Base-by-base conservation (phyloP, 2,329 filamentous ascomycete genomes). In the Pseudovirgaria hyperparasitica region DNA sequence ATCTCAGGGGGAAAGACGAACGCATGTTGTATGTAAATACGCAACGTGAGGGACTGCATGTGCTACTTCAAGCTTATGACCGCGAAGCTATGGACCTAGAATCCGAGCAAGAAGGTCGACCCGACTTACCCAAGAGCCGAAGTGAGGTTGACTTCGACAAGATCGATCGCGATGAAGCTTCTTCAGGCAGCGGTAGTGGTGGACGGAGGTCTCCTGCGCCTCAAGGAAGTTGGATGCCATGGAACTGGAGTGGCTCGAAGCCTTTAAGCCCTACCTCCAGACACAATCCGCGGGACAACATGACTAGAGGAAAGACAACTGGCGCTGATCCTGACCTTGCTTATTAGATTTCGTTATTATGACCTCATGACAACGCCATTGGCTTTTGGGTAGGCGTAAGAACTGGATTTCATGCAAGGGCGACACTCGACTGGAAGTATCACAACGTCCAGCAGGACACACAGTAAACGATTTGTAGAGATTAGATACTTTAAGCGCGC, bases 141-240 rank as follows among this genome's bases (percentile, higher is more conserved):
- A 92, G 82, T 50, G 85, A 93, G 48, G 72, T 70, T 12, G 87
- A 92, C 41, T 94, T 94, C 46, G 85, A 92, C 46, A 81, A 82
- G 50, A 82, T 92, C 39, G 80, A 90, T 35, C 73, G 46, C 16
- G 52, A 76, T 18, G 79, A 86, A 46, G 67, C 66, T 7, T 60
- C 59, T 15, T 74, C 71, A 44, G 69, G 70, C 23, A 62, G 59
- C 17, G 60, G 41, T 7, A 43, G 30, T 41, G 11, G 43, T 56
- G 15, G 36, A 41, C 25, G 33, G 46, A 31, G 40, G 58, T 48
- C 8, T 47, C 48, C 5, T 52, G 51, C 43, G 13, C 50, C 51
- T 36, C 43, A 43, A 29, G 55, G 57, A 1, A 47, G 54, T 4
- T 67, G 63, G 63, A 55, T 65, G 50, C 62, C 62, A 6, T 67